Conservation (phyloP, 306 rosid genomes). For the Benincasa hispida region DNA sequence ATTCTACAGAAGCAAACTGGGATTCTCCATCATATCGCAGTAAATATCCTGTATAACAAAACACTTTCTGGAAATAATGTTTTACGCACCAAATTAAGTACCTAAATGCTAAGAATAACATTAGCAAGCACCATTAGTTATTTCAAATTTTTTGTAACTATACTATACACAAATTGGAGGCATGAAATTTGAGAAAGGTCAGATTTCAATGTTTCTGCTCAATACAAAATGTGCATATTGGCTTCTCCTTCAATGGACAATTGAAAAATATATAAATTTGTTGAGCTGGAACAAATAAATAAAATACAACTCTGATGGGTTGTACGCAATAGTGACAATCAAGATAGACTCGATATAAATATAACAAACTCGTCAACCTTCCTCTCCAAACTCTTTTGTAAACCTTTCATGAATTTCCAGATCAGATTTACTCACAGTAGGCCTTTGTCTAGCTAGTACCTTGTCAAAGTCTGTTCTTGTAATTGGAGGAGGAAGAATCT, state of each 20-base stretch:
- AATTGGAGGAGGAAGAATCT: constrained; percentile 98
- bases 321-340: constrained; percentile 23
- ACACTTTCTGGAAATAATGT: neutral
- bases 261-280: constrained; percentile 21
- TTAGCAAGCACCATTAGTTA: neutral
- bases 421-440: constrained; percentile 88
- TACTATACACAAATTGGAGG: neutral
- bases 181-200: neutral
- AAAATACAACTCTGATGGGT: constrained; percentile 27
- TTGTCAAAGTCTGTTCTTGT: constrained; percentile 78
- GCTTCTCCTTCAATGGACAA: constrained; percentile 2
- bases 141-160: neutral
- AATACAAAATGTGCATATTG: neutral
- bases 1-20: neutral
- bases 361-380: constrained; percentile 51
- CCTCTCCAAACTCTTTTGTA: constrained; percentile 97
- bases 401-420: constrained; percentile 89
- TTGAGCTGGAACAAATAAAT: constrained; percentile 27
- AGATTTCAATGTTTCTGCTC: neutral
- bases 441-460: constrained; percentile 95
- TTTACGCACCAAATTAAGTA: neutral
- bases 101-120: neutral
- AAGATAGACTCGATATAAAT: constrained; percentile 26
- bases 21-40: neutral
- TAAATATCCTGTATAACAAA: neutral